Evolutionary conservation across 164 flowering plant species (phyloP).

Genomic region (Vitis cinerea): DNA sequence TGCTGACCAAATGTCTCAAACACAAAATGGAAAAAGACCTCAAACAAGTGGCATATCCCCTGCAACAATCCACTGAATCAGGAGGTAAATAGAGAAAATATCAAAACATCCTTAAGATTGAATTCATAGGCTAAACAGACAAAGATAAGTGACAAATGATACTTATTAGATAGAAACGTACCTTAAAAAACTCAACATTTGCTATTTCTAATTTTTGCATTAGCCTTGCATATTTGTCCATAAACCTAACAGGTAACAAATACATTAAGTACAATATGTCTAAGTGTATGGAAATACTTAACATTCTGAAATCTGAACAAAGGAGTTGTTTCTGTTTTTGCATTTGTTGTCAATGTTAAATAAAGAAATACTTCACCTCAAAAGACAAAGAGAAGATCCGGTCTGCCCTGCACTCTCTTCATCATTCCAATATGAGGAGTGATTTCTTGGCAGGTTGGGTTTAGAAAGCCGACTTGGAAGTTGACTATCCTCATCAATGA

Average conservation of each 20-base stretch:
- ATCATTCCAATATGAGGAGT: slow-evolving; percentile 46
- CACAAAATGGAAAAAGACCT: slow-evolving; percentile 65
- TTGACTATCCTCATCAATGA: slow-evolving; percentile 99
- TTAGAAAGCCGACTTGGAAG: slow-evolving; percentile 90
- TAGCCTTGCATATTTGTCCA: slow-evolving; percentile 99
- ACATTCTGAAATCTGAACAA: background rate
- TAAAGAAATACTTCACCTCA: slow-evolving; percentile 53
- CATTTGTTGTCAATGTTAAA: background rate
- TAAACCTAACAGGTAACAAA: slow-evolving; percentile 44
- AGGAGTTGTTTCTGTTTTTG: background rate
- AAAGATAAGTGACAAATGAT: slow-evolving; percentile 1
- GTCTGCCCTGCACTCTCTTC: slow-evolving; percentile 73
- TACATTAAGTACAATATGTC: slow-evolving; percentile 1
- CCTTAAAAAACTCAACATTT: slow-evolving; percentile 90
- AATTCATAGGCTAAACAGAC: background rate
- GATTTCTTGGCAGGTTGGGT: slow-evolving; percentile 39
- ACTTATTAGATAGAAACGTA: slow-evolving; percentile 16
- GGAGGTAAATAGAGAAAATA: slow-evolving; percentile 21
- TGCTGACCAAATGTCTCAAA: slow-evolving; percentile 83
- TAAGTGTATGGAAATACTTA: background rate
- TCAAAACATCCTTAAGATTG: background rate
- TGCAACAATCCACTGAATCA: slow-evolving; percentile 41
- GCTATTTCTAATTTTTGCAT: slow-evolving; percentile 93
- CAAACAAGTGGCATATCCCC: slow-evolving; percentile 97
- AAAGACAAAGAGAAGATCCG: slow-evolving; percentile 87